These are phyloP conservation scores for Auricularia sp. DNA, from an alignment of 768 basidiomycete species.

Conservation along the genomic window DNA sequence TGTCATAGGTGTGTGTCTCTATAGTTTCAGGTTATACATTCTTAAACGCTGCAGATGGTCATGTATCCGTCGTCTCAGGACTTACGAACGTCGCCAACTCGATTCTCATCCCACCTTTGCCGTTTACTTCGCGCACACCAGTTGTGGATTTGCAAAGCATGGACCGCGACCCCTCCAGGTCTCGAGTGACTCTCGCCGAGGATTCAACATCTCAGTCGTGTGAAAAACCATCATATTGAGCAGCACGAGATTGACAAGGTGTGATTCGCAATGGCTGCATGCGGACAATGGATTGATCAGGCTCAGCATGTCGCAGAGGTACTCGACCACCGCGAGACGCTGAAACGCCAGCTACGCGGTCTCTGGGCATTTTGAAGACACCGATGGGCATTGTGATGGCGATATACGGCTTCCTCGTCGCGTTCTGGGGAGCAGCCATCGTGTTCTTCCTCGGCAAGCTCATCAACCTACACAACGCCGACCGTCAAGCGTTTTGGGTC, in stretches of 20 bases:
- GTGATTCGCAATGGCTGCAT: not conserved
- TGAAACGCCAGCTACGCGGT: conserved; percentile 50
- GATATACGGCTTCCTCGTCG: conserved; percentile 73
- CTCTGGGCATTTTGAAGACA: conserved; percentile 81
- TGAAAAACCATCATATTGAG: conserved; percentile 4
- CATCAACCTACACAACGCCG: conserved; percentile 60
- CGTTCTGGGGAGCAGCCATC: conserved; percentile 82
- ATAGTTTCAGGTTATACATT: not conserved
- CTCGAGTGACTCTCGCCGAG: not conserved
- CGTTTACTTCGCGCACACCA: conserved; percentile 15
- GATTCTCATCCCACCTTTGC: conserved; percentile 46
- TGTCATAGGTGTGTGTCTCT: conserved; percentile 46
- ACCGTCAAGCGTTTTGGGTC: conserved; percentile 72
- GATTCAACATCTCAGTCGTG: not conserved
- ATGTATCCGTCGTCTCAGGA: conserved; percentile 24
- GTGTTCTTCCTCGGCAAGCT: conserved; percentile 59
- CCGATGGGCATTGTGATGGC: conserved; percentile 55
- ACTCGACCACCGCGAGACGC: conserved; percentile 47
- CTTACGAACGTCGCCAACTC: conserved; percentile 75
- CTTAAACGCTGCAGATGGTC: not conserved
- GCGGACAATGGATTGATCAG: conserved; percentile 23
- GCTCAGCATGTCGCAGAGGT: conserved; percentile 76
- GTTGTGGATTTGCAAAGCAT: conserved; percentile 58
- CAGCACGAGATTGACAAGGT: conserved; percentile 11
- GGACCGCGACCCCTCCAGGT: conserved; percentile 42